These are phyloP conservation scores for Scorias spongiosa DNA, from an alignment of 2,329 filamentous ascomycete species.

Conservation along the genomic window DNA sequence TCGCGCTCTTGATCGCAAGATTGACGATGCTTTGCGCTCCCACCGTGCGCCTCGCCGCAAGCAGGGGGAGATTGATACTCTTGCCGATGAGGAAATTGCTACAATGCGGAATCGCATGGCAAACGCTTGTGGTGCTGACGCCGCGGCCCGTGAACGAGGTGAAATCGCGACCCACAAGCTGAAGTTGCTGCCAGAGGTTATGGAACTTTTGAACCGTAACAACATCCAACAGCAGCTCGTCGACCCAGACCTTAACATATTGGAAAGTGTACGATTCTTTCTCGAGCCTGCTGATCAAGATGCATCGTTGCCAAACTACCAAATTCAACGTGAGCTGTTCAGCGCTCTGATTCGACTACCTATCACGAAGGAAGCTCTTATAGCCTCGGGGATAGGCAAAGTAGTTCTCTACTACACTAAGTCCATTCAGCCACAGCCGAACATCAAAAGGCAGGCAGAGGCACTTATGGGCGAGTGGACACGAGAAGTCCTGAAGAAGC, in stretches of 20 bases:
- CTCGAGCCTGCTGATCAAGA: slow-evolving; percentile 78
- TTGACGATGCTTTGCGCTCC: slow-evolving; percentile 79
- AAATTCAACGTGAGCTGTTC: slow-evolving; percentile 92
- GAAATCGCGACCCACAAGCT: slow-evolving; percentile 84
- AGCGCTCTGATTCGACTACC: slow-evolving; percentile 63
- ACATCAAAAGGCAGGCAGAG: slow-evolving; percentile 88
- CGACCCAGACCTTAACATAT: slow-evolving; percentile 86
- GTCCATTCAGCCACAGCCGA: slow-evolving; percentile 73
- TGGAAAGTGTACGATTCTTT: slow-evolving; percentile 94
- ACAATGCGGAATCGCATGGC: slow-evolving; percentile 83
- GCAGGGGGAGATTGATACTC: slow-evolving; percentile 80
- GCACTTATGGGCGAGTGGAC: slow-evolving; percentile 91
- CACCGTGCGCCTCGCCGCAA: slow-evolving; percentile 62
- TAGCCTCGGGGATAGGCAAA: slow-evolving; percentile 88
- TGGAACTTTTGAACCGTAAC: slow-evolving; percentile 76
- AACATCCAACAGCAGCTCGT: slow-evolving; percentile 71
- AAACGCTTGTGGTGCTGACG: slow-evolving; percentile 73
- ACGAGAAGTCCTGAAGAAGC: slow-evolving; percentile 68
- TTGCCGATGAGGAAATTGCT: slow-evolving; percentile 80
- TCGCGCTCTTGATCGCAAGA: slow-evolving; percentile 68
- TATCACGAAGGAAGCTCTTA: slow-evolving; percentile 77
- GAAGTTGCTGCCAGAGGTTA: slow-evolving; percentile 81
- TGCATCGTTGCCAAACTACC: slow-evolving; percentile 86
- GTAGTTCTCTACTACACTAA: slow-evolving; percentile 95
- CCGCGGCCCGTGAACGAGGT: slow-evolving; percentile 60